Conservation (phyloP, 176 grass and related monocot species). For the Sorghum bicolor region Sorghum_bicolor_NCBIv3 NC_012878.2:58031501-58032000, state of each 20-base stretch:
- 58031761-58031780: background rate
- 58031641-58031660: background rate
- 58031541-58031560: background rate
- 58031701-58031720: conserved; percentile 8
- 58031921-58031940: no score
- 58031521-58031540: background rate
- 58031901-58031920: background rate
- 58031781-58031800: background rate
- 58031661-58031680: background rate
- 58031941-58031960: background rate
- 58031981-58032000: no score
- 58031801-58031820: background rate
- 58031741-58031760: conserved; percentile 22
- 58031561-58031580: no score
- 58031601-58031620: no score
- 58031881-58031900: no score
- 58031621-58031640: background rate
- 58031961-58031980: background rate
- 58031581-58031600: no score
- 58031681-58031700: conserved; percentile 19
- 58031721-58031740: background rate
- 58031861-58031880: no score
- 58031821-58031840: background rate
- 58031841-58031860: no score
- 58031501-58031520: background rate